Percentiles rank a stretch among this genome's conserved stretches.
Evolutionary conservation across 495 filamentous ascomycete species (phyloP).

Genomic region (Aspergillus sparsus): DNA sequence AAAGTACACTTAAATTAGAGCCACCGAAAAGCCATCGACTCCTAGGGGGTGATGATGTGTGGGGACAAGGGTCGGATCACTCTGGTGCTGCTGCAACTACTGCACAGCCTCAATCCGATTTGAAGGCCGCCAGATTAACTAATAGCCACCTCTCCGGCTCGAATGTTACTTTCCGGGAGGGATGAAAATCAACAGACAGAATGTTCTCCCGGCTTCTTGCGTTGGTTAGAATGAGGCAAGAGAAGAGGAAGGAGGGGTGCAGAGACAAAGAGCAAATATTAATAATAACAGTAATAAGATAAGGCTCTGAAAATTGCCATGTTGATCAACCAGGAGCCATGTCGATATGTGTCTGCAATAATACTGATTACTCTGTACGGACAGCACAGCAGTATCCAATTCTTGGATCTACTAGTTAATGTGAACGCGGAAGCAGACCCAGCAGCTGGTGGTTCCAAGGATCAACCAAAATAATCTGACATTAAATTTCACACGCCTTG

Average conservation of each 20-base stretch:
- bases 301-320: neutral
- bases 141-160: slow-evolving; percentile 13
- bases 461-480: slow-evolving; percentile 19
- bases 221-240: neutral
- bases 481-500: neutral
- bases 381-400: slow-evolving; percentile 6
- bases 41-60: slow-evolving; percentile 18
- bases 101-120: slow-evolving; percentile 27
- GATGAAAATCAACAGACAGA: too few relatives aligned
- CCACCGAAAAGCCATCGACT: slow-evolving; percentile 20
- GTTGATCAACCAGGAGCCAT: neutral
- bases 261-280: neutral
- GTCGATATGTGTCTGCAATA: neutral
- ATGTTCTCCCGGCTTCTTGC: neutral
- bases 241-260: neutral
- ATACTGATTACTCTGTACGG: slow-evolving; percentile 17
- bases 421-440: slow-evolving; percentile 30
- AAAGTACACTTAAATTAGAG: slow-evolving; percentile 18
- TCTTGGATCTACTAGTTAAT: neutral
- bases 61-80: slow-evolving; percentile 17
- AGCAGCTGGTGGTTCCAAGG: slow-evolving; percentile 28
- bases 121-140: slow-evolving; percentile 18
- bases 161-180: slow-evolving; percentile 3
- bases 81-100: slow-evolving; percentile 13
- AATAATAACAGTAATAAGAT: neutral